These are phyloP conservation scores for Anastatica hierochuntica DNA, from an alignment of 345 rosid genomes.

Conservation along the genomic window DNA sequence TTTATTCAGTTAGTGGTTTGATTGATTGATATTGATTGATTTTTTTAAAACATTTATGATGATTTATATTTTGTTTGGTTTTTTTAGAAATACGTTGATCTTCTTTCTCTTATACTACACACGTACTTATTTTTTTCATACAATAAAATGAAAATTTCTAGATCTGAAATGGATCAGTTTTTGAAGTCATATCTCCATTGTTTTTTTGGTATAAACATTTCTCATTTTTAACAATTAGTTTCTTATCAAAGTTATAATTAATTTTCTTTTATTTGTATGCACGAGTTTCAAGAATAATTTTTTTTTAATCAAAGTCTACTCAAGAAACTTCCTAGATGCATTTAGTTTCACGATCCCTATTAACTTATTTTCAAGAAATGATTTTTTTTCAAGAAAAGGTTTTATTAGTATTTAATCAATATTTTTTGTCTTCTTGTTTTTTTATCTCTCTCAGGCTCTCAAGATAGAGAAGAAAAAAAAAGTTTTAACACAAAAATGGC, in stretches of 20 bases:
- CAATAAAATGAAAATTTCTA: not conserved
- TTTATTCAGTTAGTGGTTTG: constrained; percentile 6
- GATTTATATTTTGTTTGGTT: not conserved
- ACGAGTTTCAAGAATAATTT: constrained; percentile 5
- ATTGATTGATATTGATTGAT: constrained; percentile 22
- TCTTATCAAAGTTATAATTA: not conserved
- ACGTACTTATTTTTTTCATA: not conserved
- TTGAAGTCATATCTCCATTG: not conserved
- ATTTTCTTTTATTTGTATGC: not conserved
- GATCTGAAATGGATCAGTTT: too few relatives aligned
- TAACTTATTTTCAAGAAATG: constrained; percentile 5
- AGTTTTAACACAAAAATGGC: constrained; percentile 24
- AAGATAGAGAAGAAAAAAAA: not conserved
- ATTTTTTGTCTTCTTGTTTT: too few relatives aligned
- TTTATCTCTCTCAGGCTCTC: too few relatives aligned
- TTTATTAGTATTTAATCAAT: too few relatives aligned
- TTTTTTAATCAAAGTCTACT: constrained; percentile 6
- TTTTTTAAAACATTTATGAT: constrained; percentile 1
- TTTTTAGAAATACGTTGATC: constrained; percentile 12
- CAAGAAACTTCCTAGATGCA: constrained; percentile 29
- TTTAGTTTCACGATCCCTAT: constrained; percentile 27
- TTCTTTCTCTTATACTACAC: not conserved
- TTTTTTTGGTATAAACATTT: too few relatives aligned
- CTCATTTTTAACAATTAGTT: not conserved
- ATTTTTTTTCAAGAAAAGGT: too few relatives aligned